Evolutionary conservation across 306 rosid species (phyloP).

Genomic region (Urtica urens): DNA sequence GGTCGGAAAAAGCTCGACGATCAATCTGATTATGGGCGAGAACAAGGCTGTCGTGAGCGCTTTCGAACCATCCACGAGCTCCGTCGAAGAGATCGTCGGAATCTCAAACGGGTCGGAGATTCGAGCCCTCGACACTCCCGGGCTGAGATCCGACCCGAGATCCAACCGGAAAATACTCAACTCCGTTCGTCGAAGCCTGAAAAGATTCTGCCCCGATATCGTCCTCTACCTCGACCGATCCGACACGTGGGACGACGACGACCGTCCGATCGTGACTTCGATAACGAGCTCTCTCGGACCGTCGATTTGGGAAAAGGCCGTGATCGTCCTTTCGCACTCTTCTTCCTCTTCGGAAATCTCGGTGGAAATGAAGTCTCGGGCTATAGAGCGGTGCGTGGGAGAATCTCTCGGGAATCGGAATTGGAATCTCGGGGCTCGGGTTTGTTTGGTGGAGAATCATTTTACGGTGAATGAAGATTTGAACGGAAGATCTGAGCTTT

Average conservation of each 20-base stretch:
- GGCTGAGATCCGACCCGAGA: slow-evolving; percentile 42
- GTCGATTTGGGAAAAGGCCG: slow-evolving; percentile 35
- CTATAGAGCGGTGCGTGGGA: slow-evolving; percentile 30
- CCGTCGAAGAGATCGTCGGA: slow-evolving; percentile 34
- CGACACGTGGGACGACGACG: slow-evolving; percentile 30
- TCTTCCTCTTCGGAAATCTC: slow-evolving; percentile 44
- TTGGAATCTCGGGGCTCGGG: slow-evolving; percentile 26
- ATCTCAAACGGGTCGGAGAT: slow-evolving; percentile 37
- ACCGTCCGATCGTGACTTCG: slow-evolving; percentile 33
- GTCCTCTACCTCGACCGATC: slow-evolving; percentile 46
- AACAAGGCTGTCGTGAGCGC: slow-evolving; percentile 30
- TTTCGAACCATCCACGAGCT: slow-evolving; percentile 38
- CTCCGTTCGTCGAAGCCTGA: slow-evolving; percentile 23
- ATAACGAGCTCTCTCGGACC: slow-evolving; percentile 35
- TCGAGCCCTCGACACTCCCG: slow-evolving; percentile 54
- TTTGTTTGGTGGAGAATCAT: slow-evolving; percentile 48
- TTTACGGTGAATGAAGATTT: slow-evolving; percentile 26
- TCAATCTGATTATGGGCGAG: slow-evolving; percentile 43
- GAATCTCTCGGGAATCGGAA: slow-evolving; percentile 30
- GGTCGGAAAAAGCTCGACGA: slow-evolving; percentile 56
- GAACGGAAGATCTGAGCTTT: slow-evolving; percentile 36
- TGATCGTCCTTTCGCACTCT: slow-evolving; percentile 48
- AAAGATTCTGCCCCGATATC: slow-evolving; percentile 32
- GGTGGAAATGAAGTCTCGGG: slow-evolving; percentile 40
- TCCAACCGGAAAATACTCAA: slow-evolving; percentile 35